Conservation (phyloP, 768 basidiomycete genomes). For the Rhizopogon sp. region DNA sequence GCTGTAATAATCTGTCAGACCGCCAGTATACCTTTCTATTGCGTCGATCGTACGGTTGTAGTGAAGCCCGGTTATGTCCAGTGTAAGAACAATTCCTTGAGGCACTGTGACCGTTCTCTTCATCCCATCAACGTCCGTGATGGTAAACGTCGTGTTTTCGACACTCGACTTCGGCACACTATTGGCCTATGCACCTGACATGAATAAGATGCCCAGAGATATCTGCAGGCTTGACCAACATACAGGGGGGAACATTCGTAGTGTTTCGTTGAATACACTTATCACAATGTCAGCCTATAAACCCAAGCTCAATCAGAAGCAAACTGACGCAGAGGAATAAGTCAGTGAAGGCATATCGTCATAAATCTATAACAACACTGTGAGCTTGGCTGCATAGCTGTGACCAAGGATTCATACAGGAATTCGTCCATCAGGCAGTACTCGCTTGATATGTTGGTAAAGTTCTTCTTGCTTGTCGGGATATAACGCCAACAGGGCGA, state of each 20-base stretch:
- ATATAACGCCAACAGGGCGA: slow-evolving; percentile 34
- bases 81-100: slow-evolving; percentile 32
- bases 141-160: slow-evolving; percentile 41
- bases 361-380: slow-evolving; percentile 16
- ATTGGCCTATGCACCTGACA: slow-evolving; percentile 28
- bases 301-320: background rate
- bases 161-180: slow-evolving; percentile 39
- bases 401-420: slow-evolving; percentile 15
- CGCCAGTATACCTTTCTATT: background rate
- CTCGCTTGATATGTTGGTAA: slow-evolving; percentile 25
- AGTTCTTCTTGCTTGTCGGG: slow-evolving; percentile 35
- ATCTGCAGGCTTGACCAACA: background rate
- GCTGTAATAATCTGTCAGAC: slow-evolving; percentile 16
- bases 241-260: slow-evolving; percentile 27
- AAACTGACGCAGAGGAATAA: slow-evolving; percentile 21
- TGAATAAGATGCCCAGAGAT: background rate
- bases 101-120: slow-evolving; percentile 36
- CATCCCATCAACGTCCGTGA: slow-evolving; percentile 31
- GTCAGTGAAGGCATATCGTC: slow-evolving; percentile 21
- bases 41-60: slow-evolving; percentile 39
- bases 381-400: background rate
- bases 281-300: background rate
- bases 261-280: slow-evolving; percentile 27
- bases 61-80: slow-evolving; percentile 39
- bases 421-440: slow-evolving; percentile 16